Percentiles rank a stretch among this genome's conserved stretches.
These are phyloP conservation scores for Leccinum uliginosum DNA, from an alignment of 768 basidiomycete genomes.

Conservation along the genomic window DNA sequence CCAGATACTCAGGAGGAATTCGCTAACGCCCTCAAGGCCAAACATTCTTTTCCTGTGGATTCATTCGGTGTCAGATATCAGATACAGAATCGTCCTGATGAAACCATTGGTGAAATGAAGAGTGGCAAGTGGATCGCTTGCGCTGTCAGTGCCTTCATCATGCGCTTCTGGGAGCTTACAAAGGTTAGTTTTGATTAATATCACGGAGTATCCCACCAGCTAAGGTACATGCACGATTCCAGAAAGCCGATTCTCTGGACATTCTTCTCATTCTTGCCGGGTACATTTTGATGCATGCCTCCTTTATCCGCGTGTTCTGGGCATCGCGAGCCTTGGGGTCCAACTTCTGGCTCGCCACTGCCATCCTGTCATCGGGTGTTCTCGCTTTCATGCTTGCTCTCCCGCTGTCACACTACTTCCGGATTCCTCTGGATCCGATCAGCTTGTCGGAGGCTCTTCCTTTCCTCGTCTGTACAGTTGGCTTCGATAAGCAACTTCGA, in stretches of 20 bases:
- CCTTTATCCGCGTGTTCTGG: constrained; percentile 87
- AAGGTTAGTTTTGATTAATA: constrained; percentile 46
- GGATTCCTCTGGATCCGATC: constrained; percentile 88
- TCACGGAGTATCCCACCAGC: not conserved
- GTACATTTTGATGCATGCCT: constrained; percentile 93
- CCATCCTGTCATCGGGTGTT: constrained; percentile 74
- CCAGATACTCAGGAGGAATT: constrained; percentile 51
- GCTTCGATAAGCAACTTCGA: constrained; percentile 95
- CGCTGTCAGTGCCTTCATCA: constrained; percentile 66
- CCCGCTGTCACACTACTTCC: constrained; percentile 68
- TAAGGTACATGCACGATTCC: constrained; percentile 18
- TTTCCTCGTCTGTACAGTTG: constrained; percentile 95
- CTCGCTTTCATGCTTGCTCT: constrained; percentile 84
- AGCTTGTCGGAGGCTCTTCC: constrained; percentile 93
- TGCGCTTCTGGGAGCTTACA: constrained; percentile 83
- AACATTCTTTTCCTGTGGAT: constrained; percentile 31
- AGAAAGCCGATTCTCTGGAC: constrained; percentile 94
- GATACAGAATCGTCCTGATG: constrained; percentile 43
- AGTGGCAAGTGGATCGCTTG: constrained; percentile 88
- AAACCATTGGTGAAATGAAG: constrained; percentile 68
- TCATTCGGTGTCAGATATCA: constrained; percentile 45
- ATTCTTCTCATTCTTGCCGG: constrained; percentile 94
- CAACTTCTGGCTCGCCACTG: constrained; percentile 63
- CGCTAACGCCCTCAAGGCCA: constrained; percentile 34
- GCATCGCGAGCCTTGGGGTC: constrained; percentile 83